Conservation (phyloP, 2,329 filamentous ascomycete species). For the Colletotrichum sansevieriae region DNA sequence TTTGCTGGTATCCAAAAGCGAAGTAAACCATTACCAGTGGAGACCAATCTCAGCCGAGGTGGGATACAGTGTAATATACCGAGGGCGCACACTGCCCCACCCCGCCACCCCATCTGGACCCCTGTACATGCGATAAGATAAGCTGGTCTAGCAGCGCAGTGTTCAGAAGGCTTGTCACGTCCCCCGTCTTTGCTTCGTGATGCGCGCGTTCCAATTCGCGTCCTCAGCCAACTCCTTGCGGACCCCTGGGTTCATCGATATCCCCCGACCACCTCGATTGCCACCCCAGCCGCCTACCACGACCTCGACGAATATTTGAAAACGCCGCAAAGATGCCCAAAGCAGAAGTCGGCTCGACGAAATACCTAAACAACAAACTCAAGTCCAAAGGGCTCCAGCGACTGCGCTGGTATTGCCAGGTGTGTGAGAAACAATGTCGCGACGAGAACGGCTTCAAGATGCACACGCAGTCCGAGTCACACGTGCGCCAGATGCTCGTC, state of each 20-base stretch:
- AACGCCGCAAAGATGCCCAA: slow-evolving; percentile 77
- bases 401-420: slow-evolving; percentile 91
- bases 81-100: slow-evolving; percentile 17
- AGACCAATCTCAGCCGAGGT: slow-evolving; percentile 35
- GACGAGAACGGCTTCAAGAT: slow-evolving; percentile 95
- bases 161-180: background rate
- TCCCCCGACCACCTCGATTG: background rate
- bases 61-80: slow-evolving; percentile 18
- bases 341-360: slow-evolving; percentile 93
- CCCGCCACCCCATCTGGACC: slow-evolving; percentile 15
- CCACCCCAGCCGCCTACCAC: too few species aligned
- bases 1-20: slow-evolving; percentile 17
- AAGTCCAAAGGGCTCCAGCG: slow-evolving; percentile 84
- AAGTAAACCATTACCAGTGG: slow-evolving; percentile 31
- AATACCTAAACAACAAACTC: slow-evolving; percentile 90
- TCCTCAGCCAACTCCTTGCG: background rate
- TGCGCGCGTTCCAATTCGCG: background rate
- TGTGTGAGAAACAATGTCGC: slow-evolving; percentile 74
- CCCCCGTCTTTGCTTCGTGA: background rate
- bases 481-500: slow-evolving; percentile 89
- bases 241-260: background rate
- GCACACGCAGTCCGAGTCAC: slow-evolving; percentile 86
- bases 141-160: slow-evolving; percentile 2
- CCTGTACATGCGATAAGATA: slow-evolving; percentile 35
- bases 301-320: background rate